Percentiles rank a stretch among this genome's conserved stretches.
Evolutionary conservation across 139 green algal species (phyloP).

Genomic region (Chlorella sorokiniana): DNA sequence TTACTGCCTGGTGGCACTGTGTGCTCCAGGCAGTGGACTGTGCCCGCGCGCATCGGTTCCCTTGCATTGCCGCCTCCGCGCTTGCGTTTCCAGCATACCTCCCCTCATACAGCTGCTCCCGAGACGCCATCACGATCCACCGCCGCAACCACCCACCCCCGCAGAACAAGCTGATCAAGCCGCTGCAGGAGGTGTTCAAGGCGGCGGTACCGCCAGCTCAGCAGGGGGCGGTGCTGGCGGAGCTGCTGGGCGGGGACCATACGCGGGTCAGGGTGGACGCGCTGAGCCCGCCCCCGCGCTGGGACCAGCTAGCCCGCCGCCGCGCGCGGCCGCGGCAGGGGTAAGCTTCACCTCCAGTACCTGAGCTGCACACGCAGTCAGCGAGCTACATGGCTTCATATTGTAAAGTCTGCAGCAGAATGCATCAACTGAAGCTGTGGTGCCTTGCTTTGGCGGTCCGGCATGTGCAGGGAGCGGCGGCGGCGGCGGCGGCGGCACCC

Average conservation of each 20-base stretch:
- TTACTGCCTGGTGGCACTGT: neutral
- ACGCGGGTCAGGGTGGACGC: neutral
- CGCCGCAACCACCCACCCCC: no score
- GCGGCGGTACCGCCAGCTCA: neutral
- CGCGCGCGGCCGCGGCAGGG: no score
- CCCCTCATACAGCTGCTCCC: no score
- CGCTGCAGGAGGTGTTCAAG: constrained; percentile 11
- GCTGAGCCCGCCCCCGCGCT: neutral
- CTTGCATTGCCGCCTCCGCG: no score
- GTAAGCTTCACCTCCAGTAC: neutral
- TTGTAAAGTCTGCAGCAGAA: no score
- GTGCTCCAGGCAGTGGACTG: constrained; percentile 49
- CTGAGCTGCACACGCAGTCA: neutral
- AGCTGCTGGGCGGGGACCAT: neutral
- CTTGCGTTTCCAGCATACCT: no score
- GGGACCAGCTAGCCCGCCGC: neutral
- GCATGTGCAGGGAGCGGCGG: neutral
- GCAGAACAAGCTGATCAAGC: constrained; percentile 12
- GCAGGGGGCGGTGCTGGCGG: neutral
- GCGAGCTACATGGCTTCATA: neutral
- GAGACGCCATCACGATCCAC: no score
- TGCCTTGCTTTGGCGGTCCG: neutral
- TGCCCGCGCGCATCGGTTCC: no score
- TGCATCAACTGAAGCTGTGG: no score
- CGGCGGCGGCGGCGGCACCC: neutral